Evolutionary conservation across 2,329 filamentous ascomycete species (phyloP).

Genomic region (Ceratocystis lukuohia): DNA sequence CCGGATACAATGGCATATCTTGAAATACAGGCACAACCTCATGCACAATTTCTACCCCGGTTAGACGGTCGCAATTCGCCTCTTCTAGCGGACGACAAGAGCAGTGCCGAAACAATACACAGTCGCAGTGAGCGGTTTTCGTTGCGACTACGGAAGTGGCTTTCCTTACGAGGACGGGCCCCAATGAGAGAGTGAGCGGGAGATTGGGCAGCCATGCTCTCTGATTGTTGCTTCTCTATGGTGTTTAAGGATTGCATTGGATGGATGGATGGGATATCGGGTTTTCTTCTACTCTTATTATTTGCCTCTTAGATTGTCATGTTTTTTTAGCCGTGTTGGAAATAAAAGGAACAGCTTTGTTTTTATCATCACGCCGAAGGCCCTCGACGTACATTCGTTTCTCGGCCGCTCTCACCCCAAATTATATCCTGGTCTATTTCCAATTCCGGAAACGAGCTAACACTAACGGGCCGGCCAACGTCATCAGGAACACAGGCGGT

Average conservation of each 20-base stretch:
- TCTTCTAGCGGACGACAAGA: neutral
- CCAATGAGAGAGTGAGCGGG: neutral
- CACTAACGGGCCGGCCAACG: neutral
- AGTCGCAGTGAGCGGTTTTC: conserved; percentile 10
- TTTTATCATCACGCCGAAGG: neutral
- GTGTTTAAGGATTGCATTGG: neutral
- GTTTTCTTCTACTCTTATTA: neutral
- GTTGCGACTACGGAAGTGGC: conserved; percentile 6
- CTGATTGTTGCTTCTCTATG: neutral
- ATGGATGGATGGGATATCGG: neutral
- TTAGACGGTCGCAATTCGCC: neutral
- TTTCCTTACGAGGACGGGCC: neutral
- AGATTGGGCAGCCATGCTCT: neutral
- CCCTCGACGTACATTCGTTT: neutral
- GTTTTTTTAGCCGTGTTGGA: neutral
- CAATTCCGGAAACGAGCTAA: neutral
- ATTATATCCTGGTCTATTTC: neutral
- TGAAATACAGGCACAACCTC: conserved; percentile 12
- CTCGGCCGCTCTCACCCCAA: neutral
- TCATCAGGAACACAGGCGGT: neutral
- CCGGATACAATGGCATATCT: conserved; percentile 11
- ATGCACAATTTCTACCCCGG: neutral
- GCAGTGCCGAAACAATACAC: neutral
- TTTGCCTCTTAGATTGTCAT: neutral
- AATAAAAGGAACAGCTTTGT: neutral